Evolutionary conservation across 2,329 filamentous ascomycete species (phyloP).

Genomic region (Colletotrichum gigasporum): DNA sequence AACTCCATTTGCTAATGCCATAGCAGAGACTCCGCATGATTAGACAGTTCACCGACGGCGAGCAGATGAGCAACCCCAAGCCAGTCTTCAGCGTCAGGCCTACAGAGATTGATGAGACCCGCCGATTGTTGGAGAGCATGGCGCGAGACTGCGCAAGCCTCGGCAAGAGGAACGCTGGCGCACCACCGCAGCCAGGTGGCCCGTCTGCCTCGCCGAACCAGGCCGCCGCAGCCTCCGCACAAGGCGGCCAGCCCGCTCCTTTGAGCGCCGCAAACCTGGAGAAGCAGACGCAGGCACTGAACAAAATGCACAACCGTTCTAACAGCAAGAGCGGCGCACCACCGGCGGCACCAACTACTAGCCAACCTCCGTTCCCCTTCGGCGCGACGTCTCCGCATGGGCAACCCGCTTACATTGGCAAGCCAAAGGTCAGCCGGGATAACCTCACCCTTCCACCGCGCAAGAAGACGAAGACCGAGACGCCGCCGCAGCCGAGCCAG

Average conservation of each 20-base stretch:
- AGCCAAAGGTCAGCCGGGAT: constrained; percentile 59
- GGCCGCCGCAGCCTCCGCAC: constrained; percentile 15
- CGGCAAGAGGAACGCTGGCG: constrained; percentile 35
- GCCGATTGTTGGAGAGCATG: constrained; percentile 61
- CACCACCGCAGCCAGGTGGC: constrained; percentile 12
- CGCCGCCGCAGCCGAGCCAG: constrained; percentile 47
- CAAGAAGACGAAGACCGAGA: constrained; percentile 64
- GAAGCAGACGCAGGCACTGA: constrained; percentile 60
- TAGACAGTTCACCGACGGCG: constrained; percentile 62
- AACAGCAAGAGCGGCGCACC: constrained; percentile 57
- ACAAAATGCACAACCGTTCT: constrained; percentile 55
- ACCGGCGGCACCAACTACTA: constrained; percentile 65
- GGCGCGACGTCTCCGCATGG: constrained; percentile 67
- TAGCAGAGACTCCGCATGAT: constrained; percentile 61
- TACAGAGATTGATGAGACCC: constrained; percentile 60
- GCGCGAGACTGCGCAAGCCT: constrained; percentile 54
- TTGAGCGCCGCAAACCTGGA: constrained; percentile 60
- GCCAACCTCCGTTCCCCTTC: constrained; percentile 66
- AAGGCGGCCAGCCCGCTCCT: constrained; percentile 37
- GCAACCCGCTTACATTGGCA: constrained; percentile 64
- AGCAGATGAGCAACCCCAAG: constrained; percentile 55
- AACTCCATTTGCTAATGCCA: constrained; percentile 42
- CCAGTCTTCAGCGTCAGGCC: constrained; percentile 61
- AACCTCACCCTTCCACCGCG: constrained; percentile 65
- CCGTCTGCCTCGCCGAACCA: constrained; percentile 38